Evolutionary conservation across 371 early-diverging fungal species (phyloP).

Genomic region (Lichtheimia hyalospora): DNA sequence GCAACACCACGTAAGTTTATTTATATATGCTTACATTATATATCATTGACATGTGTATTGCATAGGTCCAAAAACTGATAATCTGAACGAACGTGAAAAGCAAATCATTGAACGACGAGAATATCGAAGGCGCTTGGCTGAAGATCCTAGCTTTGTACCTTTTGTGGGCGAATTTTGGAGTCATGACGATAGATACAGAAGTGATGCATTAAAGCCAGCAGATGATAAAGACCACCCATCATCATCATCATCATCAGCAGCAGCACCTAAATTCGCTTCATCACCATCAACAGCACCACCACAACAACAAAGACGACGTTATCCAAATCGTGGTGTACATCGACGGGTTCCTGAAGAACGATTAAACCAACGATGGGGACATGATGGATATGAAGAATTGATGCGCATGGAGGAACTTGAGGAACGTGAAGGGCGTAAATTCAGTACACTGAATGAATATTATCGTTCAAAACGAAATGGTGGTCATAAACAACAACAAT

Average conservation of each 20-base stretch:
- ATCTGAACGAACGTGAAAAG: constrained; percentile 25
- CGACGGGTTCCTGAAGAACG: constrained; percentile 16
- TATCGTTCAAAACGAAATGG: too few relatives aligned
- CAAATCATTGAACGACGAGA: constrained; percentile 53
- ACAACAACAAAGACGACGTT: neutral
- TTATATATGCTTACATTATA: too few relatives aligned
- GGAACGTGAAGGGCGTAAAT: constrained; percentile 16
- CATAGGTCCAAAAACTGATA: too few relatives aligned
- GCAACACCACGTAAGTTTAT: too few relatives aligned
- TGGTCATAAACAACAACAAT: neutral
- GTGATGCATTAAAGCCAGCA: constrained; percentile 28
- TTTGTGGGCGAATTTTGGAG: constrained; percentile 61
- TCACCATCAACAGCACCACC: neutral
- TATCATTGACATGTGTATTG: too few relatives aligned
- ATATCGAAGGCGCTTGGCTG: constrained; percentile 54
- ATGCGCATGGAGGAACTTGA: constrained; percentile 35
- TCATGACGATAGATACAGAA: constrained; percentile 59
- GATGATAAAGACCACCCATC: neutral
- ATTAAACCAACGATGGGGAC: constrained; percentile 37
- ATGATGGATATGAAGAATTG: constrained; percentile 43
- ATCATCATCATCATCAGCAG: neutral
- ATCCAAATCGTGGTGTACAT: too few relatives aligned
- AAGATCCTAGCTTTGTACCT: constrained; percentile 62
- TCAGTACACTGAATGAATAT: neutral
- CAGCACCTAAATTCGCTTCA: neutral